phyloP scores from a whole-genome alignment of 2,329 filamentous ascomycete genomes.

The Aspergillus pseudotamarii region DNA sequence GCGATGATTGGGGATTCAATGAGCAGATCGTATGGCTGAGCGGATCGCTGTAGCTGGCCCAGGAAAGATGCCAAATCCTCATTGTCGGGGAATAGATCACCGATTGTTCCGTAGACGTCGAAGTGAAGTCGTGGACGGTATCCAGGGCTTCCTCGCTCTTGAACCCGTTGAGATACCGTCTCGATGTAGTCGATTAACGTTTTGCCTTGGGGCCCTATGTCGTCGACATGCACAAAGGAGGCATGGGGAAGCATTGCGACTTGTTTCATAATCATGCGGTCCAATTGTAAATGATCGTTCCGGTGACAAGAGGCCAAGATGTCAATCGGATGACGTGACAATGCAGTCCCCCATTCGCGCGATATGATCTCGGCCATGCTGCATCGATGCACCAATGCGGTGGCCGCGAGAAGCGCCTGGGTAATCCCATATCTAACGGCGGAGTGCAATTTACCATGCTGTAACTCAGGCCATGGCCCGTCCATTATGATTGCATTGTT shows the following conservation, averaged over 20 bases:
- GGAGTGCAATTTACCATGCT: constrained; percentile 15
- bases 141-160: constrained; percentile 10
- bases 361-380: constrained; percentile 20
- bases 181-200: constrained; percentile 15
- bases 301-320: constrained; percentile 24
- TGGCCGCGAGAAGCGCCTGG: constrained; percentile 20
- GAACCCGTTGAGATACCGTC: constrained; percentile 16
- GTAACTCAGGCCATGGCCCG: not conserved
- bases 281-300: constrained; percentile 20
- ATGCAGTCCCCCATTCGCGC: constrained; percentile 19
- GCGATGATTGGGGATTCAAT: constrained; percentile 24
- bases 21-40: constrained; percentile 19
- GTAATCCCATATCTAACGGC: constrained; percentile 20
- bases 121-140: constrained; percentile 22
- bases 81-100: constrained; percentile 15
- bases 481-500: not conserved
- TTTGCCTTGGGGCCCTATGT: constrained; percentile 15
- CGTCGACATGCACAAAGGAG: constrained; percentile 21
- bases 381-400: constrained; percentile 14
- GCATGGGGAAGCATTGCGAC: constrained; percentile 21
- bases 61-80: constrained; percentile 13
- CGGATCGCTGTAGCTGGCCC: constrained; percentile 6
- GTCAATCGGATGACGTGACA: constrained; percentile 11
- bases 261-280: constrained; percentile 25
- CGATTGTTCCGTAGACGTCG: constrained; percentile 23